These are phyloP conservation scores for Pseudopithomyces chartarum DNA, from an alignment of 2,329 filamentous ascomycete species.

Conservation along the genomic window DNA sequence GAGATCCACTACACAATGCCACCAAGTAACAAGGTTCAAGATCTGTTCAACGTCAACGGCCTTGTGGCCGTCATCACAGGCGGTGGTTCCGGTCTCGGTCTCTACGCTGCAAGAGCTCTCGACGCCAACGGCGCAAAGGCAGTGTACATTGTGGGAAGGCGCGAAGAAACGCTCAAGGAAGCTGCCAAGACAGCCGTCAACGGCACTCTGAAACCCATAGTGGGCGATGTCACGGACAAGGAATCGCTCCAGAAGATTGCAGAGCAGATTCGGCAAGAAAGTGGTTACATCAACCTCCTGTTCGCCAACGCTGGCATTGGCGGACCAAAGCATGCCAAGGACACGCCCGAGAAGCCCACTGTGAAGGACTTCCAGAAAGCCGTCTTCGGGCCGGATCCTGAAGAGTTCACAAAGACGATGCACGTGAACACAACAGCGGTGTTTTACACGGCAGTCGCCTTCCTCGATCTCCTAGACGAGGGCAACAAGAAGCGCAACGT, in stretches of 20 bases:
- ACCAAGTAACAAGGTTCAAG: slow-evolving; percentile 1
- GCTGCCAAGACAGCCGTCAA: slow-evolving; percentile 4
- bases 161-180: slow-evolving; percentile 5
- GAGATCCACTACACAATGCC: not conserved
- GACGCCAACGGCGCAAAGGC: slow-evolving; percentile 10
- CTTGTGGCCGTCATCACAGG: slow-evolving; percentile 10
- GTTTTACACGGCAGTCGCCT: slow-evolving; percentile 49
- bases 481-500: slow-evolving; percentile 37
- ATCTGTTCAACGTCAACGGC: slow-evolving; percentile 4
- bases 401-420: slow-evolving; percentile 41
- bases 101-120: slow-evolving; percentile 8
- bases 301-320: slow-evolving; percentile 32
- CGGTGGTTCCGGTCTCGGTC: slow-evolving; percentile 12
- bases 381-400: not conserved
- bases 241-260: slow-evolving; percentile 18
- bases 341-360: slow-evolving; percentile 23
- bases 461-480: slow-evolving; percentile 49
- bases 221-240: slow-evolving; percentile 25
- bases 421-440: slow-evolving; percentile 48
- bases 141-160: slow-evolving; percentile 12
- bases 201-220: slow-evolving; percentile 5
- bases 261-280: slow-evolving; percentile 13
- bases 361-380: slow-evolving; percentile 4
- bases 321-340: slow-evolving; percentile 17
- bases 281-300: slow-evolving; percentile 26